A percentile compares a stretch with the other conserved stretches of the same genome.
Conservation (phyloP, 2,329 filamentous ascomycete genomes). For the Aschersonia sp. region DNA sequence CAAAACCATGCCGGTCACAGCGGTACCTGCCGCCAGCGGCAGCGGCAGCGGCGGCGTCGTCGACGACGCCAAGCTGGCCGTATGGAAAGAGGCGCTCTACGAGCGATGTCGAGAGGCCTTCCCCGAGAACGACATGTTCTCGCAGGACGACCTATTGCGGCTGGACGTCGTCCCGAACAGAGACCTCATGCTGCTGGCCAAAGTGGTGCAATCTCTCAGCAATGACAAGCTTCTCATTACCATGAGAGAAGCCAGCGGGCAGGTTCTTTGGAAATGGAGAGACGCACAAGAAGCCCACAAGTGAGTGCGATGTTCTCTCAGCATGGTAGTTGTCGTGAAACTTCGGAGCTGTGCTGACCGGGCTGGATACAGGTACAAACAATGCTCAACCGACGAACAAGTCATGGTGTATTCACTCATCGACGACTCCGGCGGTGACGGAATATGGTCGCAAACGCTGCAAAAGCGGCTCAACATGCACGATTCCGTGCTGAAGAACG, state of each 20-base stretch:
- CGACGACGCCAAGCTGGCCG: constrained; percentile 26
- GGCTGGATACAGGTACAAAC: constrained; percentile 33
- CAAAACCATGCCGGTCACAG: constrained; percentile 13
- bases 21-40: constrained; percentile 10
- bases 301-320: constrained; percentile 20
- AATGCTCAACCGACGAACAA: constrained; percentile 55
- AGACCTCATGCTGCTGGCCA: constrained; percentile 37
- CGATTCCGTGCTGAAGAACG: constrained; percentile 66
- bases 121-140: constrained; percentile 34
- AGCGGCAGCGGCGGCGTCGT: constrained; percentile 19
- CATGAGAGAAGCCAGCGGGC: constrained; percentile 24
- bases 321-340: too few species aligned
- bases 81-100: constrained; percentile 43
- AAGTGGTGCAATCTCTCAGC: constrained; percentile 41
- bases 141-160: constrained; percentile 41
- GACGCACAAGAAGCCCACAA: constrained; percentile 46
- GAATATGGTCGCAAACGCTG: constrained; percentile 83
- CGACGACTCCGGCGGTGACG: constrained; percentile 69
- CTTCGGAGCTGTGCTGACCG: not conserved
- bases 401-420: constrained; percentile 78
- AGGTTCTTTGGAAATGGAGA: constrained; percentile 40
- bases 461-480: constrained; percentile 70
- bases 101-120: constrained; percentile 36
- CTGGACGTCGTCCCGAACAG: constrained; percentile 42
- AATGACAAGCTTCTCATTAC: constrained; percentile 44